These are phyloP conservation scores for Botrytis porri DNA, from an alignment of 2,329 filamentous ascomycete genomes.

Conservation along the genomic window DNA sequence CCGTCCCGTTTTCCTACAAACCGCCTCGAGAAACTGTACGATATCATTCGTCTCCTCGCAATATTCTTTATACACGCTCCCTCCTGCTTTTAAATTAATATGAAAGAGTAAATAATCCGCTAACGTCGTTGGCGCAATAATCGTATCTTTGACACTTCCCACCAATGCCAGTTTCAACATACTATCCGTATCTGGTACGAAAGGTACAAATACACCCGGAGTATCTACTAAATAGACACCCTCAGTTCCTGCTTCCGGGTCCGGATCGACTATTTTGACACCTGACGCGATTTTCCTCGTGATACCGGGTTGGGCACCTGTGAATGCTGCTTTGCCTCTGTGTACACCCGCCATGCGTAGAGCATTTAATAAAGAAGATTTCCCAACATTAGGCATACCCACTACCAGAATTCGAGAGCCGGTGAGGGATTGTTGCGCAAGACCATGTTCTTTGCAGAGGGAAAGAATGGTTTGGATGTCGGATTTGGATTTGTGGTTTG, in stretches of 20 bases:
- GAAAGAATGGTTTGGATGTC: slow-evolving; percentile 46
- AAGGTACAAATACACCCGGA: slow-evolving; percentile 92
- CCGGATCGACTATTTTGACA: slow-evolving; percentile 70
- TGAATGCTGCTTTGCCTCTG: slow-evolving; percentile 68
- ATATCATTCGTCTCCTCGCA: slow-evolving; percentile 79
- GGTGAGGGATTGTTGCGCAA: slow-evolving; percentile 59
- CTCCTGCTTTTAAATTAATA: slow-evolving; percentile 56
- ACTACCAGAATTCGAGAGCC: slow-evolving; percentile 85
- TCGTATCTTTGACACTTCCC: slow-evolving; percentile 84
- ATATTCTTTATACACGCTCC: slow-evolving; percentile 45
- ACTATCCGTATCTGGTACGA: slow-evolving; percentile 75
- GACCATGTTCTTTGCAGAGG: slow-evolving; percentile 50
- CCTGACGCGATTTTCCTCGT: slow-evolving; percentile 81
- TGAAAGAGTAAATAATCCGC: slow-evolving; percentile 89
- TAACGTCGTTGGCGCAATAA: slow-evolving; percentile 73
- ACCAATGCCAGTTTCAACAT: slow-evolving; percentile 96
- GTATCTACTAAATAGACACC: slow-evolving; percentile 83
- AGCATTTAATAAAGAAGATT: slow-evolving; percentile 89
- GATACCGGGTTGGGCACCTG: slow-evolving; percentile 83
- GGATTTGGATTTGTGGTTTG: slow-evolving; percentile 46
- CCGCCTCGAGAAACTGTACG: slow-evolving; percentile 63
- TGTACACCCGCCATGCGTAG: slow-evolving; percentile 68
- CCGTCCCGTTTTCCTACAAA: slow-evolving; percentile 73
- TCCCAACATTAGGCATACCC: slow-evolving; percentile 97
- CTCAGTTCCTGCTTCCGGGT: slow-evolving; percentile 43